phyloP scores from a whole-genome alignment of 2,329 filamentous ascomycete genomes.

The Aureobasidium mangrovei region DNA sequence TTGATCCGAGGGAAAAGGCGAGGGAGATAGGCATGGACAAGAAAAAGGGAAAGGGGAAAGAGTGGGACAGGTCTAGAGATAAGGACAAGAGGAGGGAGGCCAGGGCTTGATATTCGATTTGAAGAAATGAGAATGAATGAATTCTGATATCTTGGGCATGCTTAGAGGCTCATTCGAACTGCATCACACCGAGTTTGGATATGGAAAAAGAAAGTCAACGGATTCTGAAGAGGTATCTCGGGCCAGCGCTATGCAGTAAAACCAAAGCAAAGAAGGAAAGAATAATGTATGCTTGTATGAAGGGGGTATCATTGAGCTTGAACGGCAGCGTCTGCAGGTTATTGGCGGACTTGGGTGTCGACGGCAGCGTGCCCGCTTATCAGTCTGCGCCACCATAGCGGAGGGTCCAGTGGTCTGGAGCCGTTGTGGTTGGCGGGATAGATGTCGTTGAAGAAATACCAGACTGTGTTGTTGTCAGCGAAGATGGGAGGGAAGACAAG shows the following conservation, averaged over 20 bases:
- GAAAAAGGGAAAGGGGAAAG: slow-evolving; percentile 43
- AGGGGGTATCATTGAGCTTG: neutral
- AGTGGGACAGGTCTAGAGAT: slow-evolving; percentile 19
- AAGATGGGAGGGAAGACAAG: neutral
- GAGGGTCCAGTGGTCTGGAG: slow-evolving; percentile 78
- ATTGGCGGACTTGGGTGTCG: neutral
- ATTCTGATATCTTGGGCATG: no score
- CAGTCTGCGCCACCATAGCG: slow-evolving; percentile 77
- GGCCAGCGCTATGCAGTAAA: neutral
- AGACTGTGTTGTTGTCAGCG: slow-evolving; percentile 44
- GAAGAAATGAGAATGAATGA: no score
- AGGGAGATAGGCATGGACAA: slow-evolving; percentile 60
- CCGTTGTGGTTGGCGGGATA: slow-evolving; percentile 86
- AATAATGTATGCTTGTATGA: neutral
- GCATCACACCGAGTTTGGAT: no score
- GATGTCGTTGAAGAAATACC: slow-evolving; percentile 97
- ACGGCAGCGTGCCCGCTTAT: slow-evolving; percentile 5
- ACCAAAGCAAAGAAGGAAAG: neutral
- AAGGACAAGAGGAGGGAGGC: neutral
- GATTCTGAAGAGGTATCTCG: no score
- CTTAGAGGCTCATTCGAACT: no score
- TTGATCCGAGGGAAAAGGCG: slow-evolving; percentile 65
- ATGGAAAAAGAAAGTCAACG: no score
- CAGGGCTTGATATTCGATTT: neutral
- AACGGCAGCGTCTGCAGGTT: neutral